phyloP scores from a whole-genome alignment of 805 yeast genomes.

The Lachancea mirantina region DNA sequence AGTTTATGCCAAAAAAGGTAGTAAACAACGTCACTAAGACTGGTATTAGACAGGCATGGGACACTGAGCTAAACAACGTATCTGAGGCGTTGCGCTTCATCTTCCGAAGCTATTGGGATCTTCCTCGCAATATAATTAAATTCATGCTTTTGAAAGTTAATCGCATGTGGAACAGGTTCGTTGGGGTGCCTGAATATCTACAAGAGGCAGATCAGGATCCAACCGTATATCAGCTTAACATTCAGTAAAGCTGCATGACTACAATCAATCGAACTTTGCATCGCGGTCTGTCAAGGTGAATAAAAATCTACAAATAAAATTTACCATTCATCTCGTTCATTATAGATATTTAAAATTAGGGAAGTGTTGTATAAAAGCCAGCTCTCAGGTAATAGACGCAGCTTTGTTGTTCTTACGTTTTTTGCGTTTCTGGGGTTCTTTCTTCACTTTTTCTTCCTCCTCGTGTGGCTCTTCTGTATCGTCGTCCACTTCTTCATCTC shows the following conservation, averaged over 20 bases:
- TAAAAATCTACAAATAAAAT: no score
- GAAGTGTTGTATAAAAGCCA: neutral
- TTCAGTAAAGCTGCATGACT: no score
- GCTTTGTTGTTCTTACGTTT: slow-evolving; percentile 26
- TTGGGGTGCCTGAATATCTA: slow-evolving; percentile 45
- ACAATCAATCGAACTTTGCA: no score
- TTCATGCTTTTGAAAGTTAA: slow-evolving; percentile 42
- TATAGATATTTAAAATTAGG: no score
- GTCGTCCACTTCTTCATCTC: slow-evolving; percentile 14
- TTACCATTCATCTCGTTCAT: no score
- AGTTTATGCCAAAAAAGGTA: slow-evolving; percentile 18
- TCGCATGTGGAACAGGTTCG: slow-evolving; percentile 64
- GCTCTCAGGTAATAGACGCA: slow-evolving; percentile 5
- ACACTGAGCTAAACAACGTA: slow-evolving; percentile 45
- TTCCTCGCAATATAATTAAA: slow-evolving; percentile 59
- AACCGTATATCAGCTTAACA: slow-evolving; percentile 15
- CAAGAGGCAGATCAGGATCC: slow-evolving; percentile 21
- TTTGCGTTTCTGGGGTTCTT: slow-evolving; percentile 9
- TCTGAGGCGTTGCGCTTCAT: slow-evolving; percentile 59
- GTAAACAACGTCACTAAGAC: slow-evolving; percentile 8
- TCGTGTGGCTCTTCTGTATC: slow-evolving; percentile 15
- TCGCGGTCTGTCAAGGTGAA: no score
- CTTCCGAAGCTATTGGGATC: slow-evolving; percentile 52
- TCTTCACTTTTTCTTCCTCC: slow-evolving; percentile 16
- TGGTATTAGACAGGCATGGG: slow-evolving; percentile 37